phyloP scores from a whole-genome alignment of 352 stramenopile species.

The Phytophthora pluvialis region DNA sequence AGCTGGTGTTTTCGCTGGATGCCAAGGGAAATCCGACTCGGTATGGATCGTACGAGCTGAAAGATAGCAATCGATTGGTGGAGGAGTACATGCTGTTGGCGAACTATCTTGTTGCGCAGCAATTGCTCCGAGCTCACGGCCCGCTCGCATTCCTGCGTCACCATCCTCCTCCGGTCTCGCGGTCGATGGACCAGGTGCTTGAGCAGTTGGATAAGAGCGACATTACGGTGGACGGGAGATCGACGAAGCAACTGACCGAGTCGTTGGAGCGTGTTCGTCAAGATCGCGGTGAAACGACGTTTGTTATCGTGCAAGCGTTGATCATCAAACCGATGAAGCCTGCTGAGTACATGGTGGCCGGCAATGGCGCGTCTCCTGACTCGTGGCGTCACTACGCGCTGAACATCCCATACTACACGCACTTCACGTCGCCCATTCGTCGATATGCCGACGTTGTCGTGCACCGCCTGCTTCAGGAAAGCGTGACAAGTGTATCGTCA shows the following conservation, averaged over 20 bases:
- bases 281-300: slow-evolving; percentile 76
- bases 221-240: slow-evolving; percentile 85
- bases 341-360: slow-evolving; percentile 93
- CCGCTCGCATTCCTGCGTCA: slow-evolving; percentile 91
- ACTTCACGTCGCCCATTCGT: slow-evolving; percentile 98
- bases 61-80: slow-evolving; percentile 95
- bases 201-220: slow-evolving; percentile 52
- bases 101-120: slow-evolving; percentile 97
- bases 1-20: slow-evolving; percentile 95
- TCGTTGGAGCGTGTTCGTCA: slow-evolving; percentile 84
- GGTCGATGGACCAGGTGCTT: slow-evolving; percentile 54
- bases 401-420: slow-evolving; percentile 98
- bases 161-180: slow-evolving; percentile 81
- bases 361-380: slow-evolving; percentile 62
- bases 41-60: slow-evolving; percentile 91
- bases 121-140: slow-evolving; percentile 90
- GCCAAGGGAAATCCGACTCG: slow-evolving; percentile 90
- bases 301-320: slow-evolving; percentile 92
- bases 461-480: slow-evolving; percentile 71
- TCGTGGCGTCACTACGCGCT: slow-evolving; percentile 96
- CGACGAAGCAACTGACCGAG: slow-evolving; percentile 81
- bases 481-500: slow-evolving; percentile 29
- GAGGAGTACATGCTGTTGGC: slow-evolving; percentile 99
- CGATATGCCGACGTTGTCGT: slow-evolving; percentile 92
- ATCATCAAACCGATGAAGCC: slow-evolving; percentile 95